Base-by-base conservation (phyloP, 345 rosid genomes). In the Excoecaria agallocha region DNA sequence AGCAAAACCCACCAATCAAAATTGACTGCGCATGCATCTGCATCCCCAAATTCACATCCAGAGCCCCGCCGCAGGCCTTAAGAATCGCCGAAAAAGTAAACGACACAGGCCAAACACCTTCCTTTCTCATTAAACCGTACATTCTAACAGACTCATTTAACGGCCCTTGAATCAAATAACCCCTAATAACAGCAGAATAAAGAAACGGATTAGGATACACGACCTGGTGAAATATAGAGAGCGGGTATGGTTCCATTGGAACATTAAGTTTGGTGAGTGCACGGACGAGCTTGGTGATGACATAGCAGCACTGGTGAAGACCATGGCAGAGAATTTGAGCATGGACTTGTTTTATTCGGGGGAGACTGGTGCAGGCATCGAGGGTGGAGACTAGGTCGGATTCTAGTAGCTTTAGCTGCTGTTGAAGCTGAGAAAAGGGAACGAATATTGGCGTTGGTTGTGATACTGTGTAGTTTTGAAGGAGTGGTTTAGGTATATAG, bases 51-150 rank as follows among this genome's bases (percentile, higher is more conserved):
- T 55, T 56, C 72, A 85, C 83, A 73, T 89, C 88, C 58, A 71
- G 8, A 13, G 59, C 69, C 10, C 71, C 77, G 0, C 85, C 77
- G 22, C 88, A 84, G 39, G 89, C 91, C 85, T 90, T 94, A 30
- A 94, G 79, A 75, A 92, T 82, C 66, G 97, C 92, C 0, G 97
- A 78, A 76, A 92, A 89, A 19, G 98, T 91, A 82, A 92, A 91
- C 0, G 97, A 88, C 58, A 89, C 85, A 15, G 94, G 97, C 16
- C 76, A 76, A 55, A 79, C 37, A 15, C 83, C 84, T 54, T 82
- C 80, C 57, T 51, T 54, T 73, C 95, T 86, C 98, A 91, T 89
- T 25, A 73, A 49, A 63, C 76, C 39, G 46, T 87, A 92, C 72
- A 87, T 69, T 17, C 66, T 49, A 69, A 86, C 22, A 4, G 89